Evolutionary conservation across 23 red algal species (phyloP).

Genomic region (Gracilaria caudata): DNA sequence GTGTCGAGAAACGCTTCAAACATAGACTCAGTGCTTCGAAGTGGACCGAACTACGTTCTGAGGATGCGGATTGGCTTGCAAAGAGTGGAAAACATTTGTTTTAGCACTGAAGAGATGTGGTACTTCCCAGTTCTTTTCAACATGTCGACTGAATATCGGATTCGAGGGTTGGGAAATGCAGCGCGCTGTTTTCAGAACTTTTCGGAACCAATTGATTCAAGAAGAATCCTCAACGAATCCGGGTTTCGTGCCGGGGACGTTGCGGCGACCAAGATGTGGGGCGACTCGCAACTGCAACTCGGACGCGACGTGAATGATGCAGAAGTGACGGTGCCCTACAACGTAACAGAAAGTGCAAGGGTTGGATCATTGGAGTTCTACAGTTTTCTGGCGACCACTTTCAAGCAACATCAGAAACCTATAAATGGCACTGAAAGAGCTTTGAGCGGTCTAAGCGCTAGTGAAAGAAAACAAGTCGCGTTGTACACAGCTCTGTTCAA

Average conservation of each 20-base stretch:
- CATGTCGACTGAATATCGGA: not conserved
- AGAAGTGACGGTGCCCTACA: not conserved
- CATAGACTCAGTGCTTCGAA: not conserved
- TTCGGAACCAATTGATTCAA: not conserved
- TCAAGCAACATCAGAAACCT: not conserved
- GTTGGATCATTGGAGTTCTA: not conserved
- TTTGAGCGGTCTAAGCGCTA: not conserved
- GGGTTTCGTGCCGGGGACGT: not conserved
- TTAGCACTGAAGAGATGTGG: not conserved
- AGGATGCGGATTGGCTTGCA: not conserved
- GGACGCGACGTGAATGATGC: not conserved
- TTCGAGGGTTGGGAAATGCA: not conserved
- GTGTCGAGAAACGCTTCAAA: not conserved
- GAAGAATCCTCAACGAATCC: not conserved
- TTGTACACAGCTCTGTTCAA: not conserved
- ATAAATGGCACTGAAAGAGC: not conserved
- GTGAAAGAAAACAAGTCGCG: not conserved
- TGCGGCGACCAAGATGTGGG: not conserved
- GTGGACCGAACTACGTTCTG: not conserved
- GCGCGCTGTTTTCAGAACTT: not conserved
- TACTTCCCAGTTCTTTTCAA: not conserved
- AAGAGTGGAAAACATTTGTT: constrained; percentile 9
- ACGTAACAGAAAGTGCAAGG: not conserved
- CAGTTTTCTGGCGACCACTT: not conserved
- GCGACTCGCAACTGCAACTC: not conserved